Conservation (phyloP, 1,284 basidiomycete species). For the Boletus smithii region DNA sequence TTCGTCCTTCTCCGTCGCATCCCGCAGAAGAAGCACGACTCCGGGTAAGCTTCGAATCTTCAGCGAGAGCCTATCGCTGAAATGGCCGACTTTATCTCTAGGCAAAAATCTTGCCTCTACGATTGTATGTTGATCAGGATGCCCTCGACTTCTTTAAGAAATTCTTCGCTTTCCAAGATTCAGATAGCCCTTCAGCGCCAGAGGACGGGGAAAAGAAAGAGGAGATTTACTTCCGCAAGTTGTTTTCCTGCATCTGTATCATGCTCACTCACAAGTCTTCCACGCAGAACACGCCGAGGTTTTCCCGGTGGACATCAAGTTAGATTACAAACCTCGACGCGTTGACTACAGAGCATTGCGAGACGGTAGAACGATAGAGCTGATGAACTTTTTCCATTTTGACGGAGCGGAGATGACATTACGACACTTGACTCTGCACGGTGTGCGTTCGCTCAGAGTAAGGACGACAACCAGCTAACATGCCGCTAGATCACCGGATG, state of each 20-base stretch:
- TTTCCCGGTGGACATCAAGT: conserved; percentile 86
- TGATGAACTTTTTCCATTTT: conserved; percentile 99
- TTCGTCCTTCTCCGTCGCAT: conserved; percentile 66
- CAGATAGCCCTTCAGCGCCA: conserved; percentile 41
- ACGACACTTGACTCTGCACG: conserved; percentile 86
- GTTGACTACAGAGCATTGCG: conserved; percentile 92
- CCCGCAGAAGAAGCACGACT: conserved; percentile 78
- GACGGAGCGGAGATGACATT: conserved; percentile 98
- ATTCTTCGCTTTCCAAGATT: conserved; percentile 88
- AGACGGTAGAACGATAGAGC: conserved; percentile 89
- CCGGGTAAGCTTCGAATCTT: conserved; percentile 51
- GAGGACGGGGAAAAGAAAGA: conserved; percentile 38
- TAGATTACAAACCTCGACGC: conserved; percentile 97
- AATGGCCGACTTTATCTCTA: conserved; percentile 31
- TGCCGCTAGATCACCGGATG: conserved; percentile 77
- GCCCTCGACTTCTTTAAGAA: conserved; percentile 97
- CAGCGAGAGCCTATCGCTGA: not conserved
- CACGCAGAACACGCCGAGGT: conserved; percentile 82
- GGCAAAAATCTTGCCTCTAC: conserved; percentile 86
- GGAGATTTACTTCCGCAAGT: conserved; percentile 77
- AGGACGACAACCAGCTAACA: conserved; percentile 6
- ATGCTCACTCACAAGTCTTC: conserved; percentile 2
- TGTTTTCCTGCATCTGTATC: not conserved
- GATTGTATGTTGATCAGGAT: conserved; percentile 96
- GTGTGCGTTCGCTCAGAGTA: conserved; percentile 53